Percentiles rank a stretch among this genome's conserved stretches.
Evolutionary conservation across 257 asterid genomes (phyloP).

Genomic region (Capsicum baccatum): DNA sequence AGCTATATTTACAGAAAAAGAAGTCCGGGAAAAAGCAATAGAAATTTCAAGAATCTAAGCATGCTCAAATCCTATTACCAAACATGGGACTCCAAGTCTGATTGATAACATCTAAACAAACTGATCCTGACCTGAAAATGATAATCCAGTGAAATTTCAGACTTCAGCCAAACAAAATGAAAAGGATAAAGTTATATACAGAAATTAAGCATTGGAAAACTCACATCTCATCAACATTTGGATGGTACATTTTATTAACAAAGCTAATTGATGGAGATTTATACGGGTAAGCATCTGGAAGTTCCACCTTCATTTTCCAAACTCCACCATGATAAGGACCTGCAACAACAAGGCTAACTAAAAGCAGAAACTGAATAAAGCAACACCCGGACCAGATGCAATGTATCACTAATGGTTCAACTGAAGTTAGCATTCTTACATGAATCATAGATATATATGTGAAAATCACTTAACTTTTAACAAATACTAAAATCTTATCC

Average conservation of each 20-base stretch:
- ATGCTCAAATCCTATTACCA: slow-evolving; percentile 50
- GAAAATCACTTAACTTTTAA: not conserved
- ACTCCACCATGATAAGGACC: slow-evolving; percentile 96
- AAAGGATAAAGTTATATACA: not conserved
- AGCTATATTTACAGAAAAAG: not conserved
- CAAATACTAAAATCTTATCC: not conserved
- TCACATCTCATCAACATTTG: slow-evolving; percentile 96
- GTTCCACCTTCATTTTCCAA: slow-evolving; percentile 96
- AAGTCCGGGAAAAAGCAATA: not conserved
- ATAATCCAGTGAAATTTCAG: slow-evolving; percentile 23
- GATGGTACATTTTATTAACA: slow-evolving; percentile 88
- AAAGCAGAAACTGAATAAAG: not conserved
- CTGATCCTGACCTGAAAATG: slow-evolving; percentile 86
- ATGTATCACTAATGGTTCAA: not conserved
- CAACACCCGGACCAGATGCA: not conserved
- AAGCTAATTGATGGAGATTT: slow-evolving; percentile 96
- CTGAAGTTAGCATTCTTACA: not conserved
- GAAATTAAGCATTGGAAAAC: slow-evolving; percentile 31
- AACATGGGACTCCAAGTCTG: slow-evolving; percentile 99
- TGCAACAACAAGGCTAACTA: slow-evolving; percentile 42
- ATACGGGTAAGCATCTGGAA: slow-evolving; percentile 94
- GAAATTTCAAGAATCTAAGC: slow-evolving; percentile 2
- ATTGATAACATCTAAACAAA: slow-evolving; percentile 92
- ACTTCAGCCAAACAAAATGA: not conserved
- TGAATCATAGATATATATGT: not conserved